Conservation (phyloP, 768 basidiomycete genomes). For the Tubosaeta sp. region DNA sequence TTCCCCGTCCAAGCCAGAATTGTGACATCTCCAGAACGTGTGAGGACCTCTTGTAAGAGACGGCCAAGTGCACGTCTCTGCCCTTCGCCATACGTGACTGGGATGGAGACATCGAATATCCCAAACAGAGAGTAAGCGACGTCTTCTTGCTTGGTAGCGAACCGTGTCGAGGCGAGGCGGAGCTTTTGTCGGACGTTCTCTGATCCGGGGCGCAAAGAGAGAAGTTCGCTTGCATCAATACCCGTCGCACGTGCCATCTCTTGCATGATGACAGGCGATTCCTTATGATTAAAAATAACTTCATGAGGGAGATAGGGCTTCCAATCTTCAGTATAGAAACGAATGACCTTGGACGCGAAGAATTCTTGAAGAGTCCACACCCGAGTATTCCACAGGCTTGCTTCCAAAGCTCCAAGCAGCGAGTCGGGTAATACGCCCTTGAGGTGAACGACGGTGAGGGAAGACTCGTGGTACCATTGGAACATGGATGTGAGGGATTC, state of each 20-base stretch:
- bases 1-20: constrained; percentile 19
- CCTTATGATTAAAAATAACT: constrained; percentile 12
- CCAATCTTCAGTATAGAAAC: constrained; percentile 23
- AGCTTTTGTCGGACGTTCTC: constrained; percentile 15
- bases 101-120: constrained; percentile 18
- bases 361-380: constrained; percentile 24
- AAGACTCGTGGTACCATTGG: constrained; percentile 23
- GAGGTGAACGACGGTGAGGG: constrained; percentile 24
- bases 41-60: constrained; percentile 15
- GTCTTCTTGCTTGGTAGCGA: constrained; percentile 23
- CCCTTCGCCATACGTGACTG: constrained; percentile 23
- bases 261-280: constrained; percentile 14
- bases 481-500: constrained; percentile 27
- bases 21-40: constrained; percentile 10
- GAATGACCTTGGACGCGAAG: constrained; percentile 21
- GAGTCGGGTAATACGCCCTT: constrained; percentile 8
- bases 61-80: constrained; percentile 19
- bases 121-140: constrained; percentile 26
- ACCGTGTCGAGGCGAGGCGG: constrained; percentile 17
- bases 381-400: constrained; percentile 22
- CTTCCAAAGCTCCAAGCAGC: constrained; percentile 5
- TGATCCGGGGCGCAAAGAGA: constrained; percentile 12
- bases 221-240: constrained; percentile 8
- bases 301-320: constrained; percentile 16
- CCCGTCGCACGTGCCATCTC: constrained; percentile 17